Evolutionary conservation across 176 grass and related monocot species (phyloP).

Genomic region (Luzula sylvatica): DNA sequence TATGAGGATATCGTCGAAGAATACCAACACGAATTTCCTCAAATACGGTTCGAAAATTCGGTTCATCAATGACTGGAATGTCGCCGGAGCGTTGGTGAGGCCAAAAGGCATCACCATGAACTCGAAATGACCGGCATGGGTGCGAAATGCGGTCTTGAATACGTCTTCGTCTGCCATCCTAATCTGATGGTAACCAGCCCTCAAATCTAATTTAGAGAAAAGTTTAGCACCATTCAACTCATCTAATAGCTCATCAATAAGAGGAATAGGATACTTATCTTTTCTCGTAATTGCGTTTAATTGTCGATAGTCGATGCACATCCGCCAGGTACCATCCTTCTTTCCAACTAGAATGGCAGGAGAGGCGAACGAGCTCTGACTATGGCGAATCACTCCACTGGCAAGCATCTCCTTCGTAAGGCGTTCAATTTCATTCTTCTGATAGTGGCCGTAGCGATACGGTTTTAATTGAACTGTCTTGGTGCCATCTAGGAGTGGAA

Average conservation of each 20-base stretch:
- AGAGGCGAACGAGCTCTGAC: neutral
- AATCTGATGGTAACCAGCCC: no score
- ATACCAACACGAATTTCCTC: neutral
- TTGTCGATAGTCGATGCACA: no score
- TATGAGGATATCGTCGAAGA: neutral
- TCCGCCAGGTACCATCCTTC: neutral
- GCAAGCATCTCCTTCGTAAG: neutral
- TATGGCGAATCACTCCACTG: neutral
- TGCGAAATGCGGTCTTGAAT: no score
- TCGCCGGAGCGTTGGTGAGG: neutral
- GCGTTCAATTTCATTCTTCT: neutral
- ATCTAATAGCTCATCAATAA: conserved; percentile 4
- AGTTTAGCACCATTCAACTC: neutral
- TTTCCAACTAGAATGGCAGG: neutral
- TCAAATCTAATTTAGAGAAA: no score
- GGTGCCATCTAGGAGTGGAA: neutral
- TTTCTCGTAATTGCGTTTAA: no score
- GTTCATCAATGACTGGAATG: neutral
- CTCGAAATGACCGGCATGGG: no score
- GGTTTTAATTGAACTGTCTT: neutral
- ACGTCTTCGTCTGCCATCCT: no score
- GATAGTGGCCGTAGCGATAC: neutral
- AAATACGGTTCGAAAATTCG: no score
- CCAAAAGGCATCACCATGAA: no score
- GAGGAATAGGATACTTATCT: neutral